A percentile compares a stretch with the other conserved stretches of the same genome.
phyloP scores from a whole-genome alignment of 2,329 filamentous ascomycete species.

The Fusarium mangiferae region DNA sequence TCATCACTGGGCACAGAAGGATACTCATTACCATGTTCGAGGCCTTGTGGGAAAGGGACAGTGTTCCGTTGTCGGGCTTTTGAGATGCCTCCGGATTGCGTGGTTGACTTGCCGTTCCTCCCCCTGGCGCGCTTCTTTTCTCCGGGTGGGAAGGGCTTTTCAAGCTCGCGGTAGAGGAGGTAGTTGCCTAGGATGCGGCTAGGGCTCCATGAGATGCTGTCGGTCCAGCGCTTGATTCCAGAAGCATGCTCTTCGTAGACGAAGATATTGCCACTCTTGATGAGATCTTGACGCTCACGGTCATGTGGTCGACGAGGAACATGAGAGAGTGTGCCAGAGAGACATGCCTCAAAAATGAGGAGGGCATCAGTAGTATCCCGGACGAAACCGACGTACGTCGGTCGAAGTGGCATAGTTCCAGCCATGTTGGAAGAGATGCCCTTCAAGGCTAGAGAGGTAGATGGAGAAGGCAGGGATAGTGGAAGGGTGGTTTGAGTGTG shows the following conservation, averaged over 20 bases:
- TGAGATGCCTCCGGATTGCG: conserved; percentile 45
- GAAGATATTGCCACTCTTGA: conserved; percentile 86
- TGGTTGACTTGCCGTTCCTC: conserved; percentile 67
- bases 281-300: conserved; percentile 79
- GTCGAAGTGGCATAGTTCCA: conserved; percentile 56
- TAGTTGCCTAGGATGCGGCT: conserved; percentile 88
- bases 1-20: conserved; percentile 41
- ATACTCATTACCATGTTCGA: conserved; percentile 18
- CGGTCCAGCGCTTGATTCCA: conserved; percentile 94
- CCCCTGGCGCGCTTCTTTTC: conserved; percentile 83
- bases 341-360: conserved; percentile 81
- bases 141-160: conserved; percentile 80
- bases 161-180: conserved; percentile 84
- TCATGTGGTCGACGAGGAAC: conserved; percentile 88
- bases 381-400: conserved; percentile 75
- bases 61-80: conserved; percentile 47
- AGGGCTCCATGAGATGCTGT: conserved; percentile 90
- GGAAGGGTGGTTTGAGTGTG: neutral
- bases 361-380: conserved; percentile 79
- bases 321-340: conserved; percentile 76
- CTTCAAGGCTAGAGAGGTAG: neutral
- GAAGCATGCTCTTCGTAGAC: conserved; percentile 93
- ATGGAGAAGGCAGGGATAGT: neutral
- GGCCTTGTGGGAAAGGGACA: conserved; percentile 12
- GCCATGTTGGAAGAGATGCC: neutral